These are phyloP conservation scores for Nannochloropsis oceanica DNA, from an alignment of 108 stramenopile genomes.

Conservation along the genomic window DNA sequence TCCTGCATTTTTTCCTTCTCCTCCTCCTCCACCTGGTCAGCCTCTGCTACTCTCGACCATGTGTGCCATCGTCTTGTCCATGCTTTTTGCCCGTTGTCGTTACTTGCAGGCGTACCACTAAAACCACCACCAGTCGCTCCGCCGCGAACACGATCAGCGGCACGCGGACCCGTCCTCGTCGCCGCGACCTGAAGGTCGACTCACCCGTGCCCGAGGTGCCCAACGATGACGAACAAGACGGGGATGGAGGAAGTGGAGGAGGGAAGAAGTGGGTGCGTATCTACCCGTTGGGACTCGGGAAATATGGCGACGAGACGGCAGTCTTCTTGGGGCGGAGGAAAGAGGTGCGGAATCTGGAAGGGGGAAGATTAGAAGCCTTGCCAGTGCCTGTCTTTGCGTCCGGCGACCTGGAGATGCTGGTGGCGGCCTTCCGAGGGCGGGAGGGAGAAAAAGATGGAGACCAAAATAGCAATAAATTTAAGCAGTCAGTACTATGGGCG, in stretches of 20 bases:
- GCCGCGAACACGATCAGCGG: background rate
- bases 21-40: no score
- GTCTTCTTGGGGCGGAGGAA: background rate
- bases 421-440: background rate
- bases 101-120: no score
- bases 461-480: background rate
- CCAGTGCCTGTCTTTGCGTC: background rate
- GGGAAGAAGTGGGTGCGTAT: background rate
- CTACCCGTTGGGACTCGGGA: background rate
- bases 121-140: no score
- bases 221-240: background rate
- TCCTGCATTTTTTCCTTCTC: no score
- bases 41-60: no score
- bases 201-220: background rate
- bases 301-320: background rate
- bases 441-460: background rate
- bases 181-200: background rate
- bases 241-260: background rate
- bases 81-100: no score
- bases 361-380: background rate
- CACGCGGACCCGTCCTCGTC: background rate
- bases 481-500: background rate
- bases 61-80: no score
- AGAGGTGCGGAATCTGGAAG: background rate
- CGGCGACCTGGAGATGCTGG: background rate